Conservation (phyloP, 2,329 filamentous ascomycete genomes). For the Cladosporium phlei region DNA sequence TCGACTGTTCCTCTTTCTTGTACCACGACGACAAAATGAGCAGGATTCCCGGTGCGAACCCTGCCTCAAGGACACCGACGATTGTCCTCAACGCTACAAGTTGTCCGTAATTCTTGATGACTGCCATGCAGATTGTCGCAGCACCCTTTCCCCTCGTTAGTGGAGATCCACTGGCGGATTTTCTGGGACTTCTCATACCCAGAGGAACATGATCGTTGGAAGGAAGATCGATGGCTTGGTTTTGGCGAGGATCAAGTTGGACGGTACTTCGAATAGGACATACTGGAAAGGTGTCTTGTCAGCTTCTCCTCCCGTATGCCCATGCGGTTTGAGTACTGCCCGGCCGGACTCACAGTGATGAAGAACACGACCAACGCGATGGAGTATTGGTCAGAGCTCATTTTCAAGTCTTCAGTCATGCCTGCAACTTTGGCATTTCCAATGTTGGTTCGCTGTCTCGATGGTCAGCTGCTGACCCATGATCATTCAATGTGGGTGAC, state of each 20-base stretch:
- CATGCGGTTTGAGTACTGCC: background rate
- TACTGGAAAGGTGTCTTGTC: conserved; percentile 35
- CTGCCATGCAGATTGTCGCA: conserved; percentile 45
- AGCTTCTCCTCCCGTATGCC: background rate
- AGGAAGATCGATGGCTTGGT: conserved; percentile 49
- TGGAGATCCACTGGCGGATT: too few species aligned
- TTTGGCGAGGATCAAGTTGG: conserved; percentile 50
- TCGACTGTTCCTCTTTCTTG: conserved; percentile 53
- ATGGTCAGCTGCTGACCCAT: background rate
- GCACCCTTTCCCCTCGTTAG: too few species aligned
- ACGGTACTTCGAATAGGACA: conserved; percentile 51
- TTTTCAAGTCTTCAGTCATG: conserved; percentile 44
- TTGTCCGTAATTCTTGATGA: conserved; percentile 44
- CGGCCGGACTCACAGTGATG: conserved; percentile 1
- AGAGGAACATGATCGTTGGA: conserved; percentile 50
- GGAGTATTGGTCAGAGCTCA: conserved; percentile 48
- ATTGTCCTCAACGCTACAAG: conserved; percentile 51
- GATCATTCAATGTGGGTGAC: conserved; percentile 10
- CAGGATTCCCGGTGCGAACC: conserved; percentile 53
- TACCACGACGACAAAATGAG: conserved; percentile 57
- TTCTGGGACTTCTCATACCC: conserved; percentile 38
- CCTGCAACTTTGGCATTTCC: conserved; percentile 51
- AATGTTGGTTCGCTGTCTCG: conserved; percentile 31
- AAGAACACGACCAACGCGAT: conserved; percentile 51
- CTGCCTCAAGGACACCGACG: conserved; percentile 52